A percentile compares a stretch with the other conserved stretches of the same genome.
These are phyloP conservation scores for Mycena vulgaris DNA, from an alignment of 768 basidiomycete species.

Conservation along the genomic window DNA sequence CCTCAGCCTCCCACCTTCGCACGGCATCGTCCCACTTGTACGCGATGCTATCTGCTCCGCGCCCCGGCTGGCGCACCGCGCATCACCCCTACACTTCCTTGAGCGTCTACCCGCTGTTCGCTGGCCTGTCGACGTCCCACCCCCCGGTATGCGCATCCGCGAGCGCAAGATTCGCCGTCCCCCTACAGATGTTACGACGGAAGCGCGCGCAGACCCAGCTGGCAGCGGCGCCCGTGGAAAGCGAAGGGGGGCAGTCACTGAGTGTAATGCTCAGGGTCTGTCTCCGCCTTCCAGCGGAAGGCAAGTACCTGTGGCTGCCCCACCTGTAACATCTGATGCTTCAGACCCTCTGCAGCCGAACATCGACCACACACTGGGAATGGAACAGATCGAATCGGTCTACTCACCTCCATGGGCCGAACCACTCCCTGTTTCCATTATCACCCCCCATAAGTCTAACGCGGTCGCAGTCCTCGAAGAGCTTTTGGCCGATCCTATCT, in stretches of 20 bases:
- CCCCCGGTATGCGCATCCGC: too few relatives aligned
- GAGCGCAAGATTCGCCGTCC: too few relatives aligned
- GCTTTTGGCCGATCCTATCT: background rate
- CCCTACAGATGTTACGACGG: background rate
- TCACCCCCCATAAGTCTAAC: background rate
- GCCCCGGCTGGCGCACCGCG: background rate
- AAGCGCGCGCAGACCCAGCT: background rate
- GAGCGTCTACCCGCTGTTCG: background rate
- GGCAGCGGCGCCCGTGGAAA: background rate
- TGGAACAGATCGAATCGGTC: too few relatives aligned
- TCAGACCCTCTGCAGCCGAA: too few relatives aligned
- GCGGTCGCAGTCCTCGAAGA: too few relatives aligned
- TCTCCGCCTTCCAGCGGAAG: too few relatives aligned
- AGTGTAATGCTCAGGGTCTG: too few relatives aligned
- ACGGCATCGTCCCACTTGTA: background rate
- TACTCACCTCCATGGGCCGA: too few relatives aligned
- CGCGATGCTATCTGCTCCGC: background rate
- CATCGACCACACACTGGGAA: too few relatives aligned
- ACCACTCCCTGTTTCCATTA: background rate
- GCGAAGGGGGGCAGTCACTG: background rate
- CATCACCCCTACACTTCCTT: background rate
- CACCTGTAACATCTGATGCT: too few relatives aligned
- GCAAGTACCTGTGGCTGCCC: too few relatives aligned
- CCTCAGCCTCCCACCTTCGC: background rate
- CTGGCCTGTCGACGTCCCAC: background rate